phyloP scores from a whole-genome alignment of 805 yeast species.

The Metschnikowia koreensis region DNA sequence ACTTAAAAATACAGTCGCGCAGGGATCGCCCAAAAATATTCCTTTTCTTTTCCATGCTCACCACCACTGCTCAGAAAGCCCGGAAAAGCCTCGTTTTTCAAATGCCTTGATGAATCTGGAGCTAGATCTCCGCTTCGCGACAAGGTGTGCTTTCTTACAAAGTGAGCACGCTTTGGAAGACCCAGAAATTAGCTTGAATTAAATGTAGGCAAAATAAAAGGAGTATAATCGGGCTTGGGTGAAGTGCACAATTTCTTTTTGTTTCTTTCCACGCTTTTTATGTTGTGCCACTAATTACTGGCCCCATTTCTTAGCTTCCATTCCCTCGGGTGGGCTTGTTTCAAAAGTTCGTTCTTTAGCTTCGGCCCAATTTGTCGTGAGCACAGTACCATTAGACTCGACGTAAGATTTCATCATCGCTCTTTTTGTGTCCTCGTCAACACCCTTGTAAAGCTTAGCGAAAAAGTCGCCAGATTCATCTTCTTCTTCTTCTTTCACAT shows the following conservation, averaged over 20 bases:
- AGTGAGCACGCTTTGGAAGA: too few relatives aligned
- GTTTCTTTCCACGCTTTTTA: neutral
- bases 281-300: neutral
- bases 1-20: neutral
- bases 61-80: neutral
- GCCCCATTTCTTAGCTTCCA: conserved; percentile 56
- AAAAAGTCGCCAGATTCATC: conserved; percentile 60
- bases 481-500: conserved; percentile 46
- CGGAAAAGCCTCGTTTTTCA: neutral
- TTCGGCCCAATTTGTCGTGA: conserved; percentile 92
- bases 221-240: too few relatives aligned
- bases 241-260: neutral
- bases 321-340: conserved; percentile 72
- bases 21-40: neutral
- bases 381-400: conserved; percentile 92
- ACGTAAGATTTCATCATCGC: conserved; percentile 97
- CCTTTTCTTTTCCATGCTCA: neutral
- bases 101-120: neutral
- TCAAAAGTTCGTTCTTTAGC: conserved; percentile 66
- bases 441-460: conserved; percentile 65
- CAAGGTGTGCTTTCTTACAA: neutral
- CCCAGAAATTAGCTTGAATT: neutral
- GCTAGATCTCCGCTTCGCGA: neutral
- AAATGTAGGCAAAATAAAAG: too few relatives aligned
- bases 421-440: conserved; percentile 81